Conservation (phyloP, 1,284 basidiomycete genomes). For the Puccinia novopanici region DNA sequence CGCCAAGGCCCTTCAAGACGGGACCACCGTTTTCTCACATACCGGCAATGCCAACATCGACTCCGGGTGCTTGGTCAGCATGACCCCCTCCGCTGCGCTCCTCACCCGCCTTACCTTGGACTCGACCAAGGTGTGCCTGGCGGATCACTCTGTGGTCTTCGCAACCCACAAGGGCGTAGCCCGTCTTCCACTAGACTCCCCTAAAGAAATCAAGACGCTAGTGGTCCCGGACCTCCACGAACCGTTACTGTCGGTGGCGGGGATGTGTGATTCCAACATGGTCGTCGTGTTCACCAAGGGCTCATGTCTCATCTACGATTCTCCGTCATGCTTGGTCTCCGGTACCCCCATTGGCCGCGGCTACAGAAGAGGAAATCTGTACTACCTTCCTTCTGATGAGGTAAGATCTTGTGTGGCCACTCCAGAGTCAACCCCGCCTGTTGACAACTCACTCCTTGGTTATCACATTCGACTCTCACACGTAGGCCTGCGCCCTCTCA, state of each 20-base stretch:
- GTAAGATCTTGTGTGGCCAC: too few species aligned
- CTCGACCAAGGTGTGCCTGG: not conserved
- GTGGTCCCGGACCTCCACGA: not conserved
- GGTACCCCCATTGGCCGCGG: not conserved
- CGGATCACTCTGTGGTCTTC: too few species aligned
- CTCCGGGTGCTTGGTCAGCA: not conserved
- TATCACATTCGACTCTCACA: too few species aligned
- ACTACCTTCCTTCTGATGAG: too few species aligned
- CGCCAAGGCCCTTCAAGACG: too few species aligned
- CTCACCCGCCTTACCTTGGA: not conserved
- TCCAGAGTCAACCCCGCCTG: too few species aligned
- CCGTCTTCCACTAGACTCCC: not conserved
- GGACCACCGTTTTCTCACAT: too few species aligned
- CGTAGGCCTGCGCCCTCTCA: too few species aligned
- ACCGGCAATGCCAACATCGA: slow-evolving; percentile 15
- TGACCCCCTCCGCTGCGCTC: not conserved
- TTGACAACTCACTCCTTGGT: too few species aligned
- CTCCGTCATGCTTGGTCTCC: not conserved
- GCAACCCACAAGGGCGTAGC: not conserved
- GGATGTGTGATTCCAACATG: not conserved
- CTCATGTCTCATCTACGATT: not conserved
- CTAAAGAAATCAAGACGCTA: too few species aligned
- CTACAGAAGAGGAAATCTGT: not conserved
- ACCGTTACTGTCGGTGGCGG: not conserved
- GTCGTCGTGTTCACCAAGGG: not conserved